Conservation (phyloP, 768 basidiomycete genomes). For the Russula sp. region DNA sequence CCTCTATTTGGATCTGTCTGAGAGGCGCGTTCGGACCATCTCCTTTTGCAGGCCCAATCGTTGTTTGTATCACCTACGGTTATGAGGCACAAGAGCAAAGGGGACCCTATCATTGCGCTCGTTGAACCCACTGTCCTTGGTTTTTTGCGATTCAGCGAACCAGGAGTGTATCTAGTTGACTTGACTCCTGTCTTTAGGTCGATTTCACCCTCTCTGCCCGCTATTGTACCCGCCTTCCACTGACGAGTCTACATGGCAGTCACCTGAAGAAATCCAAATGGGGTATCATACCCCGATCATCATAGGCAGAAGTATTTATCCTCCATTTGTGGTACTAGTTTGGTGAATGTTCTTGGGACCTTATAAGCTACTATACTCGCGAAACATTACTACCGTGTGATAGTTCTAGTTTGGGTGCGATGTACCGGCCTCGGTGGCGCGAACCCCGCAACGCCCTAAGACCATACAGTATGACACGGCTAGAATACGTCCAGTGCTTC, state of each 20-base stretch:
- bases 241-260: background rate
- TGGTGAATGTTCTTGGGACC: background rate
- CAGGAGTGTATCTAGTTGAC: constrained; percentile 1
- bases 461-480: too few species aligned
- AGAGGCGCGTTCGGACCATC: too few species aligned
- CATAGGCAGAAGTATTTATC: background rate
- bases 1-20: too few species aligned
- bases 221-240: background rate
- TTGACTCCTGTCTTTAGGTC: background rate
- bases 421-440: too few species aligned
- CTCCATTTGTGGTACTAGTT: background rate
- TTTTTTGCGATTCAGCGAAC: background rate
- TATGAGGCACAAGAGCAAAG: constrained; percentile 13
- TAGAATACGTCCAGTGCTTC: too few species aligned
- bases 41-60: constrained; percentile 19
- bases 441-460: too few species aligned
- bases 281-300: background rate
- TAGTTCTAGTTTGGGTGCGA: too few species aligned
- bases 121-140: background rate
- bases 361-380: too few species aligned
- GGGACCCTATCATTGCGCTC: background rate
- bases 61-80: constrained; percentile 26
- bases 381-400: too few species aligned
- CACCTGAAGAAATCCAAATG: constrained; percentile 8
- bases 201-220: background rate